Evolutionary conservation across 148 eudicot genomes (phyloP).

Genomic region (Tetragonia tetragonoides): DNA sequence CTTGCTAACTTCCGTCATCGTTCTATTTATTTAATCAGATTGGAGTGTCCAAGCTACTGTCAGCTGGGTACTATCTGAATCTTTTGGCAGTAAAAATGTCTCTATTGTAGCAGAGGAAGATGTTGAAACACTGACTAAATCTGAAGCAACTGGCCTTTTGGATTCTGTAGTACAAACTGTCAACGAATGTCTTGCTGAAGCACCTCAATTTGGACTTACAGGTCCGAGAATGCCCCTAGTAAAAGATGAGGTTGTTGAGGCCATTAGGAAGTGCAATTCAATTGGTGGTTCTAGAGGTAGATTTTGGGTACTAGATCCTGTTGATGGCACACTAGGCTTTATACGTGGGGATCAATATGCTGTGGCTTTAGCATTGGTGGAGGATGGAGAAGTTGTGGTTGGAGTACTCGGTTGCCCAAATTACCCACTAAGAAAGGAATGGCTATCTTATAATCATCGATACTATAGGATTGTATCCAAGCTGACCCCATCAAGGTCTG

Average conservation of each 20-base stretch:
- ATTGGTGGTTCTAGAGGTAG: slow-evolving; percentile 65
- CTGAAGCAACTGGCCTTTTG: slow-evolving; percentile 50
- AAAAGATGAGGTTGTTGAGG: slow-evolving; percentile 54
- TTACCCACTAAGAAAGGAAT: slow-evolving; percentile 68
- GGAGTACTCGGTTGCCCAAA: slow-evolving; percentile 96
- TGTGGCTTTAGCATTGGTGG: slow-evolving; percentile 78
- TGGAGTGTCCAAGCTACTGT: slow-evolving; percentile 92
- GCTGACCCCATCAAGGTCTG: slow-evolving; percentile 28
- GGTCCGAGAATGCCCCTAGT: slow-evolving; percentile 44
- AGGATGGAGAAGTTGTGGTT: slow-evolving; percentile 61
- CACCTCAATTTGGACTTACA: slow-evolving; percentile 61
- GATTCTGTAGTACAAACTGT: slow-evolving; percentile 64
- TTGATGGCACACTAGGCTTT: slow-evolving; percentile 90
- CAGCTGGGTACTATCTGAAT: slow-evolving; percentile 67
- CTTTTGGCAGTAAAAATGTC: slow-evolving; percentile 57
- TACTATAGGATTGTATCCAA: slow-evolving; percentile 33
- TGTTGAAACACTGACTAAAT: slow-evolving; percentile 55
- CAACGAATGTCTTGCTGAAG: slow-evolving; percentile 68
- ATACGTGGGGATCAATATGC: slow-evolving; percentile 93
- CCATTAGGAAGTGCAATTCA: slow-evolving; percentile 76
- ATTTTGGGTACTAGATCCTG: slow-evolving; percentile 93
- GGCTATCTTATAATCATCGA: slow-evolving; percentile 49
- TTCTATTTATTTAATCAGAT: slow-evolving; percentile 57
- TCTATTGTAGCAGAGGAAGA: slow-evolving; percentile 95
- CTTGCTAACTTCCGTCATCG: slow-evolving; percentile 13